Evolutionary conservation across 805 yeast genomes (phyloP).

Genomic region (Wickerhamomyces bovis): DNA sequence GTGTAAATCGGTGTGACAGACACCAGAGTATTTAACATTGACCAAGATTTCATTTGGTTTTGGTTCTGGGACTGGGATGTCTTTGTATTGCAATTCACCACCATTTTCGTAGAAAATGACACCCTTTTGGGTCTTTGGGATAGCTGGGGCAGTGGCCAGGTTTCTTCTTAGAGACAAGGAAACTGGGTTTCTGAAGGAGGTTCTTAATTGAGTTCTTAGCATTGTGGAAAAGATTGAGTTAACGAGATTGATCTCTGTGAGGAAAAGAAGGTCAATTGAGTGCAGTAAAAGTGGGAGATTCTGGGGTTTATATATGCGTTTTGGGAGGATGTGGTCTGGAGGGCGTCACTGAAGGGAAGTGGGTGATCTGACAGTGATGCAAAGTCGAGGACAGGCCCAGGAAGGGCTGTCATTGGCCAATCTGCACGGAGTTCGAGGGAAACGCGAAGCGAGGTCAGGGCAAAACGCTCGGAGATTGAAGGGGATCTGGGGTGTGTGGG

Average conservation of each 20-base stretch:
- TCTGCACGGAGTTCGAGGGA: not conserved
- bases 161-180: constrained; percentile 14
- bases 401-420: not conserved
- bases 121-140: constrained; percentile 48
- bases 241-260: not conserved
- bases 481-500: not conserved
- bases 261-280: not conserved
- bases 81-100: constrained; percentile 43
- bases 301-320: constrained; percentile 1
- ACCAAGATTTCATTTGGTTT: constrained; percentile 58
- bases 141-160: constrained; percentile 26
- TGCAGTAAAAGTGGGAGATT: not conserved
- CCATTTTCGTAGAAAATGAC: constrained; percentile 47
- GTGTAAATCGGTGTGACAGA: constrained; percentile 70
- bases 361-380: not conserved
- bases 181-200: constrained; percentile 18
- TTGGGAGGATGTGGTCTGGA: too few species aligned
- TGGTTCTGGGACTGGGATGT: constrained; percentile 55
- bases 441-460: not conserved
- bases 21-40: constrained; percentile 68
- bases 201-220: constrained; percentile 20
- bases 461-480: not conserved
- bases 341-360: not conserved
- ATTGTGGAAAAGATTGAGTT: constrained; percentile 7
- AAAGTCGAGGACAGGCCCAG: not conserved